These are phyloP conservation scores for Exophiala oligosperma DNA, from an alignment of 2,329 filamentous ascomycete species.

Conservation along the genomic window DNA sequence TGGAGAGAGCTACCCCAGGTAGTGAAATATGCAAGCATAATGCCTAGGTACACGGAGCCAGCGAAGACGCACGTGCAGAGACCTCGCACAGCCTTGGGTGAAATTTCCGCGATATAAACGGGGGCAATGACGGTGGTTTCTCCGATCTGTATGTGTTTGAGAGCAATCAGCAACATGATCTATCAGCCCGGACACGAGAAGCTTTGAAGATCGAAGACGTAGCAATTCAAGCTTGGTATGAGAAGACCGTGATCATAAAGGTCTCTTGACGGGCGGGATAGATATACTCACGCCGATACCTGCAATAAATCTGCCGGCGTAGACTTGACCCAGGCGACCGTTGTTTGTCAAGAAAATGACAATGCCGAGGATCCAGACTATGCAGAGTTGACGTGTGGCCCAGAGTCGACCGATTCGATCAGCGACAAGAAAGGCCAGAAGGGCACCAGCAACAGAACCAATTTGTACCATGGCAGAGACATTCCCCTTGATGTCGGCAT, in stretches of 20 bases:
- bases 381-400: slow-evolving; percentile 26
- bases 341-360: slow-evolving; percentile 37
- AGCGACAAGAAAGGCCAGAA: slow-evolving; percentile 33
- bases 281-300: slow-evolving; percentile 39
- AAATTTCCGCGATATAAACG: slow-evolving; percentile 71
- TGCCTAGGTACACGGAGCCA: slow-evolving; percentile 72
- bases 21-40: slow-evolving; percentile 70
- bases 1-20: slow-evolving; percentile 54
- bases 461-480: slow-evolving; percentile 44
- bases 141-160: slow-evolving; percentile 17
- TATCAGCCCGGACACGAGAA: too few species aligned
- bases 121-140: slow-evolving; percentile 53
- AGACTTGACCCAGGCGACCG: slow-evolving; percentile 41
- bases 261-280: slow-evolving; percentile 11
- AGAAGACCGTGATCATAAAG: too few species aligned
- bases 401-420: slow-evolving; percentile 33
- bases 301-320: slow-evolving; percentile 46
- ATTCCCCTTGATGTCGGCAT: slow-evolving; percentile 37
- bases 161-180: neutral
- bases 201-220: neutral
- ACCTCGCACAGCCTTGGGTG: slow-evolving; percentile 67
- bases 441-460: slow-evolving; percentile 39
- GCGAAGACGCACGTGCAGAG: slow-evolving; percentile 72
- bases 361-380: slow-evolving; percentile 29
- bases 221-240: too few species aligned